Evolutionary conservation across 2,329 filamentous ascomycete species (phyloP).

Genomic region (Periconia sp.): DNA sequence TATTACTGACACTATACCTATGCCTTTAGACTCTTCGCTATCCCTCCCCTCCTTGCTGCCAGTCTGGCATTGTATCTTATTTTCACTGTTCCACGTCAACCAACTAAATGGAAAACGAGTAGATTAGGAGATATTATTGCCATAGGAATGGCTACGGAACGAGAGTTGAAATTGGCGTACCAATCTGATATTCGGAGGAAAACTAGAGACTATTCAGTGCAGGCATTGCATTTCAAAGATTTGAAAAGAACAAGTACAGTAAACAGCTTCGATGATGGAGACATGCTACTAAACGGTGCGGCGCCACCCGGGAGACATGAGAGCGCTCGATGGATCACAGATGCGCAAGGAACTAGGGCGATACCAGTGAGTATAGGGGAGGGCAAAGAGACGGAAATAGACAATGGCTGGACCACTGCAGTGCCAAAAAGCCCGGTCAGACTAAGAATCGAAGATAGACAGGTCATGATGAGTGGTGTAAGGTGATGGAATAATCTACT

Average conservation of each 20-base stretch:
- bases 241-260: neutral
- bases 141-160: conserved; percentile 7
- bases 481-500: neutral
- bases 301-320: neutral
- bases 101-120: conserved; percentile 5
- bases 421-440: neutral
- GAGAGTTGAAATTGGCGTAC: conserved; percentile 5
- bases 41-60: conserved; percentile 7
- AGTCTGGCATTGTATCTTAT: conserved; percentile 4
- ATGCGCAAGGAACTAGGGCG: neutral
- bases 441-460: neutral
- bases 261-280: neutral
- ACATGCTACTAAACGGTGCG: neutral
- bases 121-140: conserved; percentile 4
- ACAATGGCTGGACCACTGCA: neutral
- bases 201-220: neutral
- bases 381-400: neutral
- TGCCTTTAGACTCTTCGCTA: conserved; percentile 1
- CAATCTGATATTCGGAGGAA: neutral
- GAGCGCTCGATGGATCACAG: neutral
- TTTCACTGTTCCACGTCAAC: conserved; percentile 1
- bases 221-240: neutral
- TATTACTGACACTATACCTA: neutral
- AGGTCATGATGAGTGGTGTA: conserved; percentile 16
- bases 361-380: neutral